Evolutionary conservation across 768 basidiomycete genomes (phyloP), one percentile per base, ranked within the genome.

Genomic region (Trametes gibbosa): DNA sequence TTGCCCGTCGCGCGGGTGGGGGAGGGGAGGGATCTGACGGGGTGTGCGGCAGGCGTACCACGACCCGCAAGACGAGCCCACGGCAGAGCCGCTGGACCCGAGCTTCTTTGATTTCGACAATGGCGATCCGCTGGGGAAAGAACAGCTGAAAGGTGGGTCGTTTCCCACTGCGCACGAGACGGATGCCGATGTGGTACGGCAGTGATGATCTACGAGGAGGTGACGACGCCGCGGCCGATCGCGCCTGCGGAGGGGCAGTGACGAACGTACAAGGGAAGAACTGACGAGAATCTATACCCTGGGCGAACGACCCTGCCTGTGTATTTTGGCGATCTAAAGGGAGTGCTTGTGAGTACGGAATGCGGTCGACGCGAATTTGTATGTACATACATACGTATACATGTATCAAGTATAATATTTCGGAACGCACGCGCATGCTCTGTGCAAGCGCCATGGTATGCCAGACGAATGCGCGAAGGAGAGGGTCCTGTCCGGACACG

Each of bases 11-110:
- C 40, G 19, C 27, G 19, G 21, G 37, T 25, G 12, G 13, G 29
- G n/a, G 27, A 24, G 14, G 40, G 37, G 39, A 32, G 29, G 5
- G 29, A 17, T 8, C 13, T 37, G 24, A 51, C 43, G 55, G 35
- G 7, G 14, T 42, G n/a, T n/a, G n/a, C 42, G 51, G 19, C 61
- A 90, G 89, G 85, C 91, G 0, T 94, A 95, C 66, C 93, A 95
- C 62, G 95, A 96, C 67, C 84, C 89, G 6, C 83, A 84, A 13
- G 95, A 98, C 69, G 95, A 97, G 69, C 95, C 95, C 0, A 81
- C 83, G 1, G 93, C 95, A 1, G 78, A 83, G 62, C 82, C 84
- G 1, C 77, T 91, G 32, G 85, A 90, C 52, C 85, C 91, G 0
- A 82, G 82, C 1, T 92, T 92, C 73, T 93, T 93, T 66, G 84